phyloP scores from a whole-genome alignment of 352 stramenopile genomes.

The Globisporangium viniferum region DNA sequence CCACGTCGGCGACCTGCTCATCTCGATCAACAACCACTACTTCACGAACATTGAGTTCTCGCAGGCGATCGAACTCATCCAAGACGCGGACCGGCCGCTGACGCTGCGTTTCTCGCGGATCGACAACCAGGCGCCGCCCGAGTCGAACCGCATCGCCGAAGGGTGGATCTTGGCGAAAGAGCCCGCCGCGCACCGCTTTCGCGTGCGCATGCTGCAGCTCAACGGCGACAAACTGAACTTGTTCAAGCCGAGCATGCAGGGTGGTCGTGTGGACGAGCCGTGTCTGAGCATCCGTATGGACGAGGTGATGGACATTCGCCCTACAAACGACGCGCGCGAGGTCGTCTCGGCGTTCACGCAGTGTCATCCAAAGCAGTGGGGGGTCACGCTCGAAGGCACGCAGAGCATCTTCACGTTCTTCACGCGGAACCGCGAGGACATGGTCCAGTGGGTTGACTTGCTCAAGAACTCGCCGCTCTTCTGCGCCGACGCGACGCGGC shows the following conservation, averaged over 20 bases:
- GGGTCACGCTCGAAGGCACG: constrained; percentile 76
- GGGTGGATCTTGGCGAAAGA: constrained; percentile 87
- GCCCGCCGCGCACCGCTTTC: constrained; percentile 62
- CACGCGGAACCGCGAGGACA: constrained; percentile 69
- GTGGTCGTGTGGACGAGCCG: constrained; percentile 61
- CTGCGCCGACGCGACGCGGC: constrained; percentile 37
- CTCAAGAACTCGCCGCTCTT: constrained; percentile 87
- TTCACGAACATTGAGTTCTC: constrained; percentile 87
- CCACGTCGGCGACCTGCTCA: constrained; percentile 76
- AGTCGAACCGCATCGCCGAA: constrained; percentile 60
- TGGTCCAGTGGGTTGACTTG: constrained; percentile 83
- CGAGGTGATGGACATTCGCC: constrained; percentile 80
- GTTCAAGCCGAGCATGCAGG: constrained; percentile 85
- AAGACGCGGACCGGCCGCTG: constrained; percentile 58
- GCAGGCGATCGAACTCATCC: constrained; percentile 73
- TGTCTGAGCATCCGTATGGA: constrained; percentile 77
- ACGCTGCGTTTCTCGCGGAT: constrained; percentile 83
- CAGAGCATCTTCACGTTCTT: constrained; percentile 87
- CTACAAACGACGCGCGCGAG: constrained; percentile 76
- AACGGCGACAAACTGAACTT: constrained; percentile 75
- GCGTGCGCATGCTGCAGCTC: constrained; percentile 82
- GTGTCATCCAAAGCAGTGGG: constrained; percentile 85
- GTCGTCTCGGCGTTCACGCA: constrained; percentile 77
- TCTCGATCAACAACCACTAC: constrained; percentile 85
- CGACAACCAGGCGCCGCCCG: constrained; percentile 34